Conservation (phyloP, 306 rosid species). For the Begonia masoniana region DNA sequence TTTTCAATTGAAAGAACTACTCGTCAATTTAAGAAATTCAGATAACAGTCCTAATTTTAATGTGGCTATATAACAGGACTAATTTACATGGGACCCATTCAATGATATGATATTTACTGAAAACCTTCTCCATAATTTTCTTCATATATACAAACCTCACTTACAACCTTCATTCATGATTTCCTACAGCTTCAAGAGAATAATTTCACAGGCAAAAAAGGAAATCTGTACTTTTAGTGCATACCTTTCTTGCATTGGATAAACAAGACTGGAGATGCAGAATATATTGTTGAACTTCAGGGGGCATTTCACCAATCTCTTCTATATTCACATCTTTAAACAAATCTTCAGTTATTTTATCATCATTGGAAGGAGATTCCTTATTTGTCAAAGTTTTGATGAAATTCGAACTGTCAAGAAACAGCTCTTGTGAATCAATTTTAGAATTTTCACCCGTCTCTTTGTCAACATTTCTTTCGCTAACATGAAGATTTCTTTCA, state of each 20-base stretch:
- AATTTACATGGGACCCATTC: too few relatives aligned
- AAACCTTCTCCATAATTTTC: too few relatives aligned
- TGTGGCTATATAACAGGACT: too few relatives aligned
- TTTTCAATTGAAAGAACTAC: too few relatives aligned
- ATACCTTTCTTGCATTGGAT: constrained; percentile 74
- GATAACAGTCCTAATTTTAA: too few relatives aligned
- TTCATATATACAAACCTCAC: too few relatives aligned
- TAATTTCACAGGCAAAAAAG: not conserved
- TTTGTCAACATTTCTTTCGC: constrained; percentile 38
- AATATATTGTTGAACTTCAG: constrained; percentile 67
- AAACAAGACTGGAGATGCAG: constrained; percentile 54
- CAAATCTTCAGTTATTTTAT: constrained; percentile 17
- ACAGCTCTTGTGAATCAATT: constrained; percentile 44
- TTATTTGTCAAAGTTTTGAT: constrained; percentile 32
- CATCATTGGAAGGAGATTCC: constrained; percentile 1
- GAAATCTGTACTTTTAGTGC: not conserved
- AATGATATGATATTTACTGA: too few relatives aligned
- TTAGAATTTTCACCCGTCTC: constrained; percentile 24
- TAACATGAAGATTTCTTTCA: constrained; percentile 52
- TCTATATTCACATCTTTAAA: constrained; percentile 34
- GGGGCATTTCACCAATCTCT: constrained; percentile 59
- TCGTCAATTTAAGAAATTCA: too few relatives aligned
- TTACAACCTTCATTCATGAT: too few relatives aligned
- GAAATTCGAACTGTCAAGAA: constrained; percentile 41
- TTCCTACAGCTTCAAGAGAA: not conserved